A percentile compares a stretch with the other conserved stretches of the same genome.
Conservation (phyloP, 768 basidiomycete genomes). For the Suillus paluster region DNA sequence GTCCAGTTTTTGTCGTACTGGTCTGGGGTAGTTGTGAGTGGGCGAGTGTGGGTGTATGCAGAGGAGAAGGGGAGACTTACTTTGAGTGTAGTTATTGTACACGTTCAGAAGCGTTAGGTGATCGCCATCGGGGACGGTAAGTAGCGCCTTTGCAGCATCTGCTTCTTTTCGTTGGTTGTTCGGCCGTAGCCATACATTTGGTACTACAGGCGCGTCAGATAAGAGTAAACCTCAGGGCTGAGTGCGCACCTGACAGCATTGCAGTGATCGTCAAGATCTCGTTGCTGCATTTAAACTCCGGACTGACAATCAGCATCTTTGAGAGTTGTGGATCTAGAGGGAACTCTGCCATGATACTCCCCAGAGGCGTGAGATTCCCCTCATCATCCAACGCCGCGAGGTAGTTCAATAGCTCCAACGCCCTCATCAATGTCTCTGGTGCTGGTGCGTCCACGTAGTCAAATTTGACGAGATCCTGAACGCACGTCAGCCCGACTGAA, state of each 20-base stretch:
- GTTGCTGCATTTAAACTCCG: slow-evolving; percentile 95
- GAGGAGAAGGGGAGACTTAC: slow-evolving; percentile 46
- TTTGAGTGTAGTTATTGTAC: slow-evolving; percentile 88
- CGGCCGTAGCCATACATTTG: slow-evolving; percentile 94
- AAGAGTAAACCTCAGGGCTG: background rate
- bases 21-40: slow-evolving; percentile 48
- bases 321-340: slow-evolving; percentile 96
- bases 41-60: slow-evolving; percentile 2
- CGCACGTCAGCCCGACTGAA: background rate
- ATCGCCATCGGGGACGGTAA: slow-evolving; percentile 95
- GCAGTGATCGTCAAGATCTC: slow-evolving; percentile 95
- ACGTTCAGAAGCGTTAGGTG: slow-evolving; percentile 95
- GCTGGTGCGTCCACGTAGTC: slow-evolving; percentile 94
- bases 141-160: slow-evolving; percentile 85
- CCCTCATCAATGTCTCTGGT: slow-evolving; percentile 96
- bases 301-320: slow-evolving; percentile 92
- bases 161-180: slow-evolving; percentile 88
- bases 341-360: slow-evolving; percentile 95
- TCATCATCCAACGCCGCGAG: slow-evolving; percentile 93
- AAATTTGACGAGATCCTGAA: slow-evolving; percentile 78
- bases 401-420: slow-evolving; percentile 91
- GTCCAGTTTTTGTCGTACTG: slow-evolving; percentile 85
- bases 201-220: slow-evolving; percentile 45
- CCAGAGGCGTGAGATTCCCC: slow-evolving; percentile 85
- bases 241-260: slow-evolving; percentile 84